These are phyloP conservation scores for Sphagnurus paluster DNA, from an alignment of 1,284 basidiomycete genomes.

Conservation along the genomic window DNA sequence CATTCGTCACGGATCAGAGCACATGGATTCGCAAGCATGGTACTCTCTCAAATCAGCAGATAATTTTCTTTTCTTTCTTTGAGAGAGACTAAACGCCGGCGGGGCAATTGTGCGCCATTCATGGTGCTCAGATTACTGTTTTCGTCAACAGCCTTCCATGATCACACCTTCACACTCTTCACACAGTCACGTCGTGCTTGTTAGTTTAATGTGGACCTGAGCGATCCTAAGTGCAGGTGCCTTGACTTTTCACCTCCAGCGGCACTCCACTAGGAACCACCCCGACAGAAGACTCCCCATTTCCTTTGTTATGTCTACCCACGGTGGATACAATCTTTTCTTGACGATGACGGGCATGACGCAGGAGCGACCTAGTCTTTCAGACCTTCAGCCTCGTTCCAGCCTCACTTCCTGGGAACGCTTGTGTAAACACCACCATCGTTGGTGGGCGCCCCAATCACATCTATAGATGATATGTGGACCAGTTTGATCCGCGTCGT, in stretches of 20 bases:
- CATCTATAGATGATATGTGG: too few relatives aligned
- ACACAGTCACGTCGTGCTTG: slow-evolving; percentile 8
- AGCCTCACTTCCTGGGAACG: too few relatives aligned
- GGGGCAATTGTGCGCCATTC: background rate
- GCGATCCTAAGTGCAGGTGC: background rate
- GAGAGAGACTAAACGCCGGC: background rate
- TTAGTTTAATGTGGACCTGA: background rate
- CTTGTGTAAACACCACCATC: too few relatives aligned
- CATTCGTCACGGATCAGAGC: background rate
- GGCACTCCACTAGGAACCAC: background rate
- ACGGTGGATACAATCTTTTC: too few relatives aligned
- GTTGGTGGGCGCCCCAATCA: too few relatives aligned
- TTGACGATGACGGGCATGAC: too few relatives aligned
- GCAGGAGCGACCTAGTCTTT: too few relatives aligned
- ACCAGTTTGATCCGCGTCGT: too few relatives aligned
- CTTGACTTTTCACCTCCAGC: background rate
- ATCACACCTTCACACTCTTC: slow-evolving; percentile 3
- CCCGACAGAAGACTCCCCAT: too few relatives aligned
- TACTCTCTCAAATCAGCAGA: background rate
- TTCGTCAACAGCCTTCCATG: background rate
- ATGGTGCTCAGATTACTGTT: background rate
- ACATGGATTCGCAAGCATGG: background rate
- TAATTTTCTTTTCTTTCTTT: background rate
- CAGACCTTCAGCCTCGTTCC: too few relatives aligned
- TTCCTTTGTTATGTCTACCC: too few relatives aligned